These are phyloP conservation scores for Oryza nivara DNA, from an alignment of 176 grass and related monocot species.

Conservation along the genomic window DNA sequence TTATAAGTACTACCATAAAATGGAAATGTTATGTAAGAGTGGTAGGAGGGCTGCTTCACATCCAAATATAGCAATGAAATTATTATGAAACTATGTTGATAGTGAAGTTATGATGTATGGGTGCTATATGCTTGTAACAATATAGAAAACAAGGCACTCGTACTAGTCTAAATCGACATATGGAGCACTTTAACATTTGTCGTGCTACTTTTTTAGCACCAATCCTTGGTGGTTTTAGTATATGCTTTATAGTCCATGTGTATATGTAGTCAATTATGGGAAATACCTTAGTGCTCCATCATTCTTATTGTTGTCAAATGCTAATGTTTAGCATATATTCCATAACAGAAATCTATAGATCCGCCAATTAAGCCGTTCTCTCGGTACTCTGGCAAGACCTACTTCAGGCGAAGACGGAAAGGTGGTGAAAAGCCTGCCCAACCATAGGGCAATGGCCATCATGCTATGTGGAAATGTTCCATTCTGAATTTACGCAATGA, in stretches of 20 bases:
- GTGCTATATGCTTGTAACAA: neutral
- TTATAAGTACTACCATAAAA: neutral
- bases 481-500: slow-evolving; percentile 4
- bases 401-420: slow-evolving; percentile 45
- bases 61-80: neutral
- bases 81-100: neutral
- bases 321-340: slow-evolving; percentile 53
- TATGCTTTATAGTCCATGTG: neutral
- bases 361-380: neutral
- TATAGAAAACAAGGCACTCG: neutral
- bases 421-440: slow-evolving; percentile 26
- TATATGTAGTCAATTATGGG: slow-evolving; percentile 11
- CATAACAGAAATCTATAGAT: slow-evolving; percentile 47
- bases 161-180: neutral
- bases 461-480: neutral
- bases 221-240: neutral
- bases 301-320: slow-evolving; percentile 23
- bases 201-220: neutral
- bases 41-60: neutral
- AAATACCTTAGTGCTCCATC: slow-evolving; percentile 21
- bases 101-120: neutral
- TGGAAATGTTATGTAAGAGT: neutral
- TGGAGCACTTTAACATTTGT: neutral
- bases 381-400: slow-evolving; percentile 26
- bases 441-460: slow-evolving; percentile 22